Percentiles rank a stretch among this genome's conserved stretches.
Evolutionary conservation across 768 basidiomycete species (phyloP).

Genomic region (Basidioascus undulatus): DNA sequence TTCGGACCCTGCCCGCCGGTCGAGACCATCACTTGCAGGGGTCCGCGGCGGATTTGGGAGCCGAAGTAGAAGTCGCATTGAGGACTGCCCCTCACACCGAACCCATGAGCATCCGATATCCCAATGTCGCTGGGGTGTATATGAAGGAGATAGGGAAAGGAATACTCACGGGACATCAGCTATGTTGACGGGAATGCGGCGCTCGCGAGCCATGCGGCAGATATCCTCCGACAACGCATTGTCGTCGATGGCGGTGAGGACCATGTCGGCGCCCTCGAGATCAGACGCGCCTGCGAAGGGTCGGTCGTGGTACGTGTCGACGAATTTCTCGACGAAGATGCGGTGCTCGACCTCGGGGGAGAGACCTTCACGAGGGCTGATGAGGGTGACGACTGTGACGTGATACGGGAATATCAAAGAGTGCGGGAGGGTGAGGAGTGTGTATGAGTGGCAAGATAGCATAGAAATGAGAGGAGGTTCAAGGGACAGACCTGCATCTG

Average conservation of each 20-base stretch:
- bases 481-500: slow-evolving; percentile 51
- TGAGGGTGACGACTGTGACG: slow-evolving; percentile 32
- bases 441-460: too few relatives aligned
- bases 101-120: neutral
- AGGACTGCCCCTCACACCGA: slow-evolving; percentile 21
- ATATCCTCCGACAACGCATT: slow-evolving; percentile 46
- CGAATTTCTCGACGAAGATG: slow-evolving; percentile 17
- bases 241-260: slow-evolving; percentile 81
- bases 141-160: neutral
- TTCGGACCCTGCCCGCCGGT: slow-evolving; percentile 84
- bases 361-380: slow-evolving; percentile 46
- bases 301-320: slow-evolving; percentile 41
- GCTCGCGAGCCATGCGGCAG: slow-evolving; percentile 37
- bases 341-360: slow-evolving; percentile 23
- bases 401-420: too few relatives aligned
- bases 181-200: slow-evolving; percentile 68
- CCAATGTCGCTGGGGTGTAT: neutral
- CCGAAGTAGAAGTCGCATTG: slow-evolving; percentile 98
- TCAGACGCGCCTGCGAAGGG: slow-evolving; percentile 25
- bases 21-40: slow-evolving; percentile 84
- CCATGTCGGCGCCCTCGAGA: slow-evolving; percentile 48
- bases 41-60: slow-evolving; percentile 67
- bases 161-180: slow-evolving; percentile 94
- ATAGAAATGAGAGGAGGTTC: too few relatives aligned
- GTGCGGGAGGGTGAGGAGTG: too few relatives aligned